Evolutionary conservation across 148 eudicot species (phyloP), one percentile per base, ranked within the genome.

Genomic region (Polygonum maritimum): DNA sequence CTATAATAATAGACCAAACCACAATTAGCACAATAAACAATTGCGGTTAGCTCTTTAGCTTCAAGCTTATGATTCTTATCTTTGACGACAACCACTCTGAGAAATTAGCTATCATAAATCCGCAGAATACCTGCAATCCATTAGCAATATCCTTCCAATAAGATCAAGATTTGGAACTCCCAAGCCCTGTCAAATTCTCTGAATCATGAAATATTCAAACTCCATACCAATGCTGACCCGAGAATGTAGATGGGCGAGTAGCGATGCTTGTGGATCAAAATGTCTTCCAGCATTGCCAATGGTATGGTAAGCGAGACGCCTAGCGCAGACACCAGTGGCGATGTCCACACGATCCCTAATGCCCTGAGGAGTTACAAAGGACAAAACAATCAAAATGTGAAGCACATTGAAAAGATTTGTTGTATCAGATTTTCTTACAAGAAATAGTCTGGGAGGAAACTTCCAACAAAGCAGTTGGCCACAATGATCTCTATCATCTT

Each of bases 31-130:
- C 45, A 35, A 67, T 67, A 67, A 8, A 35, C 55, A 2, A 75
- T 74, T 74, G 76, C 52, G 12, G 44, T 76, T 14, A 76, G 71
- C 73, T 73, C 77, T 79, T 74, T 75, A 77, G 16, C 77, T 54
- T 71, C 65, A 76, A 48, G 31, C 31, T 26, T 26, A 26, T 26
- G 31, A 26, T 26, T 52, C 48, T 76, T 19, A 76, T 71, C 80
- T 82, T 82, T 74, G 77, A 73, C 22, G 79, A 75, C 48, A 82
- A 67, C 85, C 85, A 79, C 35, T 83, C 82, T 6, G 85, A 79
- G 69, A 77, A 75, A 51, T 77, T 80, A 18, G 82, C 85, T 4
- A 83, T 62, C 38, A 80, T 69, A 58, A 83, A 83, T 75, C 85
- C 85, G 36, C 77, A 58, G 78, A 83, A 83, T 49, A 83, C 85